Evolutionary conservation across 768 basidiomycete genomes (phyloP), one percentile per base, ranked within the genome.

Genomic region (Chalciporus piperatus): DNA sequence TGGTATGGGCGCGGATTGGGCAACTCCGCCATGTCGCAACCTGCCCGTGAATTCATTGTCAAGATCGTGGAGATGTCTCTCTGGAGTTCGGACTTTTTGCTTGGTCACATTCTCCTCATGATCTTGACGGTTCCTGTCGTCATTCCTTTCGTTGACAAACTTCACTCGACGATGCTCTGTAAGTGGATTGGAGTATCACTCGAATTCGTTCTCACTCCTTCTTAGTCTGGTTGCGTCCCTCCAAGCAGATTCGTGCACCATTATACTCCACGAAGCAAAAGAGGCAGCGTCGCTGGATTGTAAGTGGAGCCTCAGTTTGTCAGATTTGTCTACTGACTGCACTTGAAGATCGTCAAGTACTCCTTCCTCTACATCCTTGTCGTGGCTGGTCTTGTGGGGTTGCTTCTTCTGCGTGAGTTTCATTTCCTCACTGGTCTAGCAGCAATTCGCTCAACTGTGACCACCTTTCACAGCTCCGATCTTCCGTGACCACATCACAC

Each of bases 31-130:
- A 84, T 96, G 67, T 94, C 92, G 27, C 97, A 98, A 67, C 94
- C 95, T 28, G 93, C 92, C 50, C 87, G 97, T 67, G 97, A 98
- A 77, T 97, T 89, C 65, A 82, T 98, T 50, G 95, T 98, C 74
- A 99, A 98, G 79, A 91, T 96, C 52, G 92, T 98, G 57, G 96
- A 98, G 72, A 90, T 98, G 87, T 91, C 91, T 22, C 74, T 98
- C 14, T 98, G 96, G 89, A 87, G 87, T 42, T 95, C 92, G 7
- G 97, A 98, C 74, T 97, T 98, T 76, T 72, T 98, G 38, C 76
- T 92, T 44, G 87, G 77, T 5, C 91, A 92, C 63, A 72, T 98
- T 50, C 78, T 98, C 11, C 74, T 98, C 58, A 81, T 97, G 68
- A 83, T 97, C 61, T 73, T 98, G 70, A 90, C 92, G 7, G 84